phyloP scores from a whole-genome alignment of 768 basidiomycete species.

The Tricholomella constricta region DNA sequence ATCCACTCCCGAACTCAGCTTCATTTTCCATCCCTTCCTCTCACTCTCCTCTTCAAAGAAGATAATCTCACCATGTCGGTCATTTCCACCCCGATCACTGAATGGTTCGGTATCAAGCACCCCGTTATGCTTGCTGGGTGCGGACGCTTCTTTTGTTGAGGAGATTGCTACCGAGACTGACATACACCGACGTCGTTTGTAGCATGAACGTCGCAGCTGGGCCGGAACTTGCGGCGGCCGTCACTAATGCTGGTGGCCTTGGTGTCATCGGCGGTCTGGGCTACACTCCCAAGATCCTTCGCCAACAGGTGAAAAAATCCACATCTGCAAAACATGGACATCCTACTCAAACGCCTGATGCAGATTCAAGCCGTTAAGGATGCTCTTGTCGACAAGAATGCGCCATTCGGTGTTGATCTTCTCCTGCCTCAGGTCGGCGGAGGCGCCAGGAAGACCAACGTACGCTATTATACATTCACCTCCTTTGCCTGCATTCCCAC shows the following conservation, averaged over 20 bases:
- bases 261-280: conserved; percentile 93
- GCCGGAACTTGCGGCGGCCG: conserved; percentile 88
- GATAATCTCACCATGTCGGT: conserved; percentile 47
- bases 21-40: background rate
- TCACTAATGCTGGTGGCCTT: conserved; percentile 91
- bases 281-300: conserved; percentile 80
- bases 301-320: conserved; percentile 62
- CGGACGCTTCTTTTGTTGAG: conserved; percentile 9
- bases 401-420: conserved; percentile 90
- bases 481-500: background rate
- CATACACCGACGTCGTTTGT: background rate
- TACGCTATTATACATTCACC: conserved; percentile 26
- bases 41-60: conserved; percentile 5
- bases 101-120: conserved; percentile 87
- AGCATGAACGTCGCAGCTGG: conserved; percentile 54
- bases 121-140: conserved; percentile 83
- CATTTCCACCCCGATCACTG: conserved; percentile 83
- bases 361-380: conserved; percentile 77
- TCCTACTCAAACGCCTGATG: conserved; percentile 5
- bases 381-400: conserved; percentile 69
- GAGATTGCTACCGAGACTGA: background rate
- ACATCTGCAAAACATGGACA: background rate
- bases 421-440: conserved; percentile 87
- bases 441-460: conserved; percentile 89
- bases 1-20: background rate